Evolutionary conservation across 73 alveolate species (phyloP).

Genomic region (Uronychia binucleata): DNA sequence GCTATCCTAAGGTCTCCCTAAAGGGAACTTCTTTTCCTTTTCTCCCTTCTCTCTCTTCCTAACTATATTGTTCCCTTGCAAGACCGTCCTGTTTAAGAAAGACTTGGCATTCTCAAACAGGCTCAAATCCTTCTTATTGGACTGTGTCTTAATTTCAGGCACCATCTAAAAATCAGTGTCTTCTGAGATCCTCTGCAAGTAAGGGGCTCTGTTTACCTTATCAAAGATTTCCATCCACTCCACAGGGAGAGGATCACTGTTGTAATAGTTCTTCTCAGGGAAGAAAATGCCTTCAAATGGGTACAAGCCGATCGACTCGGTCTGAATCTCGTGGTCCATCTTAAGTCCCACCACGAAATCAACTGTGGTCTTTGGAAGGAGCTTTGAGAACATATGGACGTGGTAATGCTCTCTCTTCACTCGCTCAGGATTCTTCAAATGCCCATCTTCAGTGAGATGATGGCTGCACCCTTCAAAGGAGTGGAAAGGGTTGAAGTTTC

Average conservation of each 20-base stretch:
- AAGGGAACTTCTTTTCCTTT: background rate
- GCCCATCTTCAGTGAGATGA: background rate
- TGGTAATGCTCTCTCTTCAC: background rate
- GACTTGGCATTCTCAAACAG: background rate
- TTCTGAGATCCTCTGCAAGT: background rate
- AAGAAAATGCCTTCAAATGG: conserved; percentile 29
- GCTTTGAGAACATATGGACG: background rate
- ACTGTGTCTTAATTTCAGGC: background rate
- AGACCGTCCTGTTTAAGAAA: background rate
- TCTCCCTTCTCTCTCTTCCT: background rate
- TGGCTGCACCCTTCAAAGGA: background rate
- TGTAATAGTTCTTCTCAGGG: conserved; percentile 50
- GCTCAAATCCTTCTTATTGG: background rate
- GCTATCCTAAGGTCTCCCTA: background rate
- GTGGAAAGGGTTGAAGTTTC: background rate
- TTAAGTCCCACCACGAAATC: conserved; percentile 18
- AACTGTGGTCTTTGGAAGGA: background rate
- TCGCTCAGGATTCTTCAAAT: background rate
- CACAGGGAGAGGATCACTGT: conserved; percentile 49
- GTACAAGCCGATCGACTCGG: conserved; percentile 38
- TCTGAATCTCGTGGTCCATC: conserved; percentile 42
- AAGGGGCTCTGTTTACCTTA: background rate
- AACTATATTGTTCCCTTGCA: background rate
- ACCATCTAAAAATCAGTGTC: background rate
- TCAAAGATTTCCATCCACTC: conserved; percentile 48